Evolutionary conservation across 2,329 filamentous ascomycete genomes (phyloP).

Genomic region (Colletotrichum sp.): DNA sequence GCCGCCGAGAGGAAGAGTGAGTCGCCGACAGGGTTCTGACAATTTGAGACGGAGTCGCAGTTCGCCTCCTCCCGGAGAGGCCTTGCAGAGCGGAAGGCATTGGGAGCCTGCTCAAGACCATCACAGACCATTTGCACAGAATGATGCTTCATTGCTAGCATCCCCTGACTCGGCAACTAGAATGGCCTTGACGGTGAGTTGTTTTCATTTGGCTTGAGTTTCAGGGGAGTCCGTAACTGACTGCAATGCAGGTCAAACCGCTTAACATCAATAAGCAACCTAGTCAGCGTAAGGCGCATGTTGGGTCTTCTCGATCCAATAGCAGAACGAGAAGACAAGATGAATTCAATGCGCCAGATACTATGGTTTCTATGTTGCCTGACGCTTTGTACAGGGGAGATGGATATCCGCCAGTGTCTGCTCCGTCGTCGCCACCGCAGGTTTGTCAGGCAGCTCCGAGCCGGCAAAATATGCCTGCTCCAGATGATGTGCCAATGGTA

Average conservation of each 20-base stretch:
- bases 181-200: background rate
- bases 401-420: background rate
- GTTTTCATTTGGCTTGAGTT: background rate
- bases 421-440: background rate
- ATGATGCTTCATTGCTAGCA: background rate
- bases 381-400: background rate
- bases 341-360: background rate
- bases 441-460: background rate
- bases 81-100: background rate
- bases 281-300: background rate
- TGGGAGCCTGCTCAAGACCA: background rate
- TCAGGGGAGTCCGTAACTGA: background rate
- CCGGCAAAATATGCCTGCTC: background rate
- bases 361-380: background rate
- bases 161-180: background rate
- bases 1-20: background rate
- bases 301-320: background rate
- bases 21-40: background rate
- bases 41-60: background rate
- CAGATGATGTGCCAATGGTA: background rate
- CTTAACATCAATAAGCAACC: background rate
- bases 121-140: background rate
- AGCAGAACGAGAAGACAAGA: background rate
- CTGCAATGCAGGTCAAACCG: background rate
- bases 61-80: background rate